These are phyloP conservation scores for Fraxinus latifolia DNA, from an alignment of 305 asterid genomes.

Conservation along the genomic window DNA sequence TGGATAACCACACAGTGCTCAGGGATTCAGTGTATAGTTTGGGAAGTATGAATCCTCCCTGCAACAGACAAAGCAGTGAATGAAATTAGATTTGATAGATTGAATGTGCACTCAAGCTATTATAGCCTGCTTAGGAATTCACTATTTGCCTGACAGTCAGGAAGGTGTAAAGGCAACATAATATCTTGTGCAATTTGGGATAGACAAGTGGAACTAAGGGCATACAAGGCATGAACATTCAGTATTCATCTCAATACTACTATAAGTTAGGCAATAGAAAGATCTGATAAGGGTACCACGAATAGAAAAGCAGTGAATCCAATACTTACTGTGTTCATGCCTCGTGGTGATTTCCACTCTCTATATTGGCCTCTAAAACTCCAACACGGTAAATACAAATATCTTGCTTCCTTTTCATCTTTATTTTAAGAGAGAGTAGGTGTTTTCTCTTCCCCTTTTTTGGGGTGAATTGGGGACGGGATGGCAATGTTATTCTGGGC, in stretches of 20 bases:
- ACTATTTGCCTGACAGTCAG: background rate
- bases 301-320: background rate
- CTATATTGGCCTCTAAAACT: background rate
- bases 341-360: background rate
- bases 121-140: background rate
- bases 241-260: background rate
- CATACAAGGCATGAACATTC: background rate
- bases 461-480: background rate
- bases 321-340: background rate
- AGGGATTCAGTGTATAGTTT: background rate
- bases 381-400: background rate
- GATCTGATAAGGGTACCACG: background rate
- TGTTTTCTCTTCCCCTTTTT: background rate
- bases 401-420: background rate
- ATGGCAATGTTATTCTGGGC: background rate
- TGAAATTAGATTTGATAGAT: background rate
- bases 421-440: background rate
- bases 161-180: background rate
- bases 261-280: background rate
- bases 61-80: constrained; percentile 16
- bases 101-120: background rate
- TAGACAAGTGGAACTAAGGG: background rate
- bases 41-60: constrained; percentile 19
- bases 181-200: background rate
- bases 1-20: background rate